Evolutionary conservation across 2,329 filamentous ascomycete species (phyloP), one percentile per base, ranked within the genome.

Genomic region (Fusarium sp.): DNA sequence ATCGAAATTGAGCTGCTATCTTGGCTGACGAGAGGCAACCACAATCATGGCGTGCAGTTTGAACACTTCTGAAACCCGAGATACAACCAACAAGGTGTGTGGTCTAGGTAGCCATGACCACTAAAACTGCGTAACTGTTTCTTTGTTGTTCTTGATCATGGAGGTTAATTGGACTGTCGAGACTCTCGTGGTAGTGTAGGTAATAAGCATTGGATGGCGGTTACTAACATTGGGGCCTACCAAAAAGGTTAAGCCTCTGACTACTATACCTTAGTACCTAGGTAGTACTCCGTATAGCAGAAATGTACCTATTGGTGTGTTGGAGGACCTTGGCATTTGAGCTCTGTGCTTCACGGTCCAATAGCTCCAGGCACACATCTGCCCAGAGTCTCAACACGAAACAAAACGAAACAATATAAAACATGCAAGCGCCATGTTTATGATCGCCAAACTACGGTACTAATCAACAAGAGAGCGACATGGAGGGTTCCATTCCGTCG

Each of bases 321-420:
- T 63, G 71, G 74, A 67, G 70, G 73, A 74, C 63, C 73, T 75
- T 75, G 73, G 73, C 70, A 59, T 48, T 47, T 53, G 26, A 55
- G 22, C 48, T 55, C 39, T 65, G 63, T 57, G 44, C 55, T 47
- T 64, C 24, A 65, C 18, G 48, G 51, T 60, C 72, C 68, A 74
- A 69, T 74, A 45, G 50, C 38, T 53, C 20, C 56, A 51, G 56
- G 59, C 53, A 60, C 47, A 48, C 38, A 36, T 38, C 24, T 26
- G 41, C 48, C 42, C 39, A 38, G 51, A 41, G 36, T n/a, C 39
- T 54, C 45, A 62, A 76, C 58, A 74, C 61, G 62, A 75, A 75
- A 75, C 73, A 58, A 73, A 64, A 70, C 66, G 15, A 66, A 64
- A 70, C 66, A 56, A 58, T 53, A 61, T 66, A 55, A 74, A 72